Evolutionary conservation across 75 land plant genomes (phyloP).

Genomic region (Isoetes taiwanensis): DNA sequence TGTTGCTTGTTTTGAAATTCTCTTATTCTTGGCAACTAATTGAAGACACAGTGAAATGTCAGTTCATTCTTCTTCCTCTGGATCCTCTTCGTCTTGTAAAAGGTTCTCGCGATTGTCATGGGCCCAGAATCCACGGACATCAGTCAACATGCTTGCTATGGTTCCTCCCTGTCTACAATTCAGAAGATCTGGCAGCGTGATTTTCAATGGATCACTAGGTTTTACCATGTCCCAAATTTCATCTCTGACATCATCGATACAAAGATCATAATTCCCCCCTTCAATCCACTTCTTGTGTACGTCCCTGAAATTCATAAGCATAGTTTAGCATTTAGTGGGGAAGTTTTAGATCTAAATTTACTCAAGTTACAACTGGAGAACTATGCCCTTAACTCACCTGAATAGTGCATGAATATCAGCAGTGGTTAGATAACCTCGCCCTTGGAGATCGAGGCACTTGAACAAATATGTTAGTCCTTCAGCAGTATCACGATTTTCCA

Average conservation of each 20-base stretch:
- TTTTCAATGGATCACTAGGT: slow-evolving; percentile 65
- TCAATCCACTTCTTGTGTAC: slow-evolving; percentile 99
- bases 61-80: slow-evolving; percentile 22
- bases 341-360: no score
- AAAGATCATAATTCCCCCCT: slow-evolving; percentile 95
- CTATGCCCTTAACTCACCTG: slow-evolving; percentile 38
- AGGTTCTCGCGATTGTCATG: slow-evolving; percentile 98
- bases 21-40: no score
- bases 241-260: slow-evolving; percentile 97
- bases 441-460: slow-evolving; percentile 86
- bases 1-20: no score
- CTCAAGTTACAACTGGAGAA: not conserved
- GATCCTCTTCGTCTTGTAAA: slow-evolving; percentile 94
- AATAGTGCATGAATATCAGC: slow-evolving; percentile 94
- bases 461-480: slow-evolving; percentile 94
- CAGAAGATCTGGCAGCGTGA: slow-evolving; percentile 70
- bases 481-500: slow-evolving; percentile 94
- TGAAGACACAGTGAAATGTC: no score
- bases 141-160: slow-evolving; percentile 96
- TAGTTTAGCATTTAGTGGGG: no score
- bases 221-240: slow-evolving; percentile 99
- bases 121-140: slow-evolving; percentile 98
- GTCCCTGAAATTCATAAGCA: slow-evolving; percentile 48
- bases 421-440: slow-evolving; percentile 79
- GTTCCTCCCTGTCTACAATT: slow-evolving; percentile 97